Percentiles rank a stretch among this genome's conserved stretches.
Evolutionary conservation across 2,329 filamentous ascomycete genomes (phyloP).

Genomic region (Trichoderma breve): DNA sequence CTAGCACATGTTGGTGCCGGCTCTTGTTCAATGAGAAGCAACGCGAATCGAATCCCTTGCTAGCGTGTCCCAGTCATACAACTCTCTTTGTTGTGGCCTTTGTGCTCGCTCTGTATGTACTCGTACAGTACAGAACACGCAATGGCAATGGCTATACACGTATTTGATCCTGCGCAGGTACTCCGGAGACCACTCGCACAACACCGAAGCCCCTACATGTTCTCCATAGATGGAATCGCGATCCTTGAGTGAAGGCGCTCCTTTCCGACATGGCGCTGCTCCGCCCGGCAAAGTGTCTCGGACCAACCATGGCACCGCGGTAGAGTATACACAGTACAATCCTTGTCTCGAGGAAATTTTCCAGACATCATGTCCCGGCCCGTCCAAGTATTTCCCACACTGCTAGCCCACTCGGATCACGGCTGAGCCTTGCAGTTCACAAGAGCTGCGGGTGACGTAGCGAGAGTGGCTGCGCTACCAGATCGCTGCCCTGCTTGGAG

Average conservation of each 20-base stretch:
- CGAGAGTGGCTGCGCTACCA: constrained; percentile 17
- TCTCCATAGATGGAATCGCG: background rate
- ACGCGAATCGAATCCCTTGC: background rate
- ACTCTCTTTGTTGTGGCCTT: background rate
- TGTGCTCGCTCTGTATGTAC: background rate
- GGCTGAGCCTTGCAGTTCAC: constrained; percentile 14
- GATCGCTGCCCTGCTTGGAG: constrained; percentile 14
- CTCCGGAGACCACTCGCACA: background rate
- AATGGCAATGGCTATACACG: background rate
- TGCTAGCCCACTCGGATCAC: constrained; percentile 13
- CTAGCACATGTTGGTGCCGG: constrained; percentile 11
- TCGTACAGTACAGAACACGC: background rate
- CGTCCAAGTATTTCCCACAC: background rate
- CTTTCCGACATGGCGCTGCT: constrained; percentile 1
- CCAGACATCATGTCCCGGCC: background rate
- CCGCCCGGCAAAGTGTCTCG: constrained; percentile 4
- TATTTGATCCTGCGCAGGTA: background rate
- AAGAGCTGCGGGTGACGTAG: constrained; percentile 21
- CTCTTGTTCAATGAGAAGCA: background rate
- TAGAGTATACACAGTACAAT: background rate
- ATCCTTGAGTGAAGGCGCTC: background rate
- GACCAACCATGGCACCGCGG: constrained; percentile 5
- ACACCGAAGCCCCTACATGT: background rate
- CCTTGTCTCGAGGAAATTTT: background rate
- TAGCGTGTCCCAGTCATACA: background rate